Base-by-base conservation (phyloP, 495 filamentous ascomycete species). In the Haplographium delicatum region DNA sequence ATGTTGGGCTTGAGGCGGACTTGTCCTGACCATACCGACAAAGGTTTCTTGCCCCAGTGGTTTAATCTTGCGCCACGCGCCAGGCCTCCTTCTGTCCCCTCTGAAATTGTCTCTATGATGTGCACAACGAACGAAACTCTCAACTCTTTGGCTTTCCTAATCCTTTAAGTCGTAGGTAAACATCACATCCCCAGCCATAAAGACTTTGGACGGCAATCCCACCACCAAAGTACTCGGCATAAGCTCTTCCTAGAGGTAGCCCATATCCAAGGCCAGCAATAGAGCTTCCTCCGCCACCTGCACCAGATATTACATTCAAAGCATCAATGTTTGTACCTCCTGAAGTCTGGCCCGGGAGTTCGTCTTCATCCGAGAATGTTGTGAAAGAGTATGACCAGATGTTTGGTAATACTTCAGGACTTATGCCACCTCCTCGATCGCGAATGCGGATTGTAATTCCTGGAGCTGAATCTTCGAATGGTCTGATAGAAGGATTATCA, bases 331-430 rank as follows among this genome's bases (percentile, higher is more conserved):
- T 72, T 3, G 73, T 68, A 47, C 71, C 74, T 6, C 70, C 67
- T 27, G 61, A 61, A 19, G 57, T 60, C 0, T 65, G 63, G 11
- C 61, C 59, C 3, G 61, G 56, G 59, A 58, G 41, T 37, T 77
- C 65, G 57, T 80, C 70, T 8, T 78, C 72, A 18, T 94, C 85
- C 19, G 78, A 84, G 64, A 96, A 97, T 0, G 93, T 98, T 7
- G 91, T 96, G 65, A 96, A 98, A 47, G 82, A 86, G 65, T 96
- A 98, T 24, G 86, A 88, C 91, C 91, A 98, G 31, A 98, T 90
- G 50, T 94, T 83, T 5, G 83, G 82, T 7, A 94, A 63, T 15
- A 89, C 81, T 10, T 88, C 86, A 0, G 90, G 88, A 0, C 78
- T 73, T 37, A 98, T 96, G 19, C 93, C 93, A 18, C 91, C 91